These are phyloP conservation scores for Sporothrix protearum DNA, from an alignment of 2,329 filamentous ascomycete species.

Conservation along the genomic window DNA sequence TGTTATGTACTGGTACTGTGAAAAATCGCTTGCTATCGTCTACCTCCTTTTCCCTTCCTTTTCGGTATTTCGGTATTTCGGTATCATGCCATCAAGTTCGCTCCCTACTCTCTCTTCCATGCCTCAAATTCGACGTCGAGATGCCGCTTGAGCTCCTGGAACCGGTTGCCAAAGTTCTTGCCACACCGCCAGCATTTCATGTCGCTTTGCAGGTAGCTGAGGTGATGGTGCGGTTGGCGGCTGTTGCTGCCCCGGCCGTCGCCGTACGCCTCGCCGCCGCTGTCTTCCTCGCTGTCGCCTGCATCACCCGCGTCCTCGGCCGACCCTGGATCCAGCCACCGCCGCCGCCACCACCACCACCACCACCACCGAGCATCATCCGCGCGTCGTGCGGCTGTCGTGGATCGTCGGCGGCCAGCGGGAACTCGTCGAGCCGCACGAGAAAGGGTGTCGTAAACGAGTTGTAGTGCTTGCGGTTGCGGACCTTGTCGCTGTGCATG, in stretches of 20 bases:
- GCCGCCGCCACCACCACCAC: background rate
- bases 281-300: background rate
- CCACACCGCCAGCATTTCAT: slow-evolving; percentile 84
- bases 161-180: slow-evolving; percentile 67
- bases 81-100: background rate
- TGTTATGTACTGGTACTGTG: background rate
- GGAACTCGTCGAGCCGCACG: slow-evolving; percentile 73
- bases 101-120: slow-evolving; percentile 43
- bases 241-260: background rate
- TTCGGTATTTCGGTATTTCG: background rate
- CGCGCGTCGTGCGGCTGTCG: slow-evolving; percentile 54
- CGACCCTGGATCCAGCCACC: background rate
- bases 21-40: background rate
- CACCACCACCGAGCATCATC: background rate
- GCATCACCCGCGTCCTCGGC: background rate
- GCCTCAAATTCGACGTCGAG: slow-evolving; percentile 55
- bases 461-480: slow-evolving; percentile 85
- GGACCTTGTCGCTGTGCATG: slow-evolving; percentile 67
- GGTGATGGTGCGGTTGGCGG: background rate
- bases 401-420: slow-evolving; percentile 62
- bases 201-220: slow-evolving; percentile 40
- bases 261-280: background rate
- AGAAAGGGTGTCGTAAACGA: slow-evolving; percentile 87
- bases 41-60: background rate
- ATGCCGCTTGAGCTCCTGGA: slow-evolving; percentile 71